Evolutionary conservation across 345 rosid species (phyloP), one percentile per base, ranked within the genome.

Genomic region (Chamaenerion angustifolium): DNA sequence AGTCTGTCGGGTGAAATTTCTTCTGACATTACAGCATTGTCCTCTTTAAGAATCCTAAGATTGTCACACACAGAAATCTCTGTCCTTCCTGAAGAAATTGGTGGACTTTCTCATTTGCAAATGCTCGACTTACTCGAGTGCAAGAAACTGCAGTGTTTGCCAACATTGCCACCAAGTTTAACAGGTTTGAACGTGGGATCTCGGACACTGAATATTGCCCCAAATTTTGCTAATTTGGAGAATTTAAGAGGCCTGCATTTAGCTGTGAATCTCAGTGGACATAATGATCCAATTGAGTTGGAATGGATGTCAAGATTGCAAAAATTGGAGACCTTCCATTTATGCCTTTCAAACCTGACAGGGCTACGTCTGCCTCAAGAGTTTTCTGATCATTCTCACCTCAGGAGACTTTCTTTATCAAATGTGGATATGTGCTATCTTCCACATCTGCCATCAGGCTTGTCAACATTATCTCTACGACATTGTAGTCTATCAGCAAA

Each of bases 11-110:
- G 60, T 16, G 11, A 2, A 40, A 40, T 56, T n/a, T 3, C 9
- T 7, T n/a, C 12, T 11, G 52, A 13, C 16, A 4, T 56, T 3
- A 13, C 10, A 4, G 45, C 6, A 13, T 4, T 52, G 42, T 35
- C 52, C 0, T 16, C 60, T 0, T 19, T 56, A 12, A 56, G 40
- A 37, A 56, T 40, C 45, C 37, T 56, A 31, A 56, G 51, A 8
- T 0, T 56, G 10, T 46, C 52, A 21, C 43, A 37, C 12, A 56
- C 60, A 0, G 0, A 4, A 2, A 21, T 47, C 40, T 47, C 18
- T 18, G 11, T 51, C 44, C 46, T 56, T 35, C 52, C 52, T 0
- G n/a, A 23, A 14, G 40, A 18, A 7, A 17, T 12, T 17, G 13
- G 4, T 12, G 15, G 15, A 37, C 42, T 12, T 56, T 35, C 45